phyloP scores from a whole-genome alignment of 257 asterid genomes.

The Penstemon davidsonii region DNA sequence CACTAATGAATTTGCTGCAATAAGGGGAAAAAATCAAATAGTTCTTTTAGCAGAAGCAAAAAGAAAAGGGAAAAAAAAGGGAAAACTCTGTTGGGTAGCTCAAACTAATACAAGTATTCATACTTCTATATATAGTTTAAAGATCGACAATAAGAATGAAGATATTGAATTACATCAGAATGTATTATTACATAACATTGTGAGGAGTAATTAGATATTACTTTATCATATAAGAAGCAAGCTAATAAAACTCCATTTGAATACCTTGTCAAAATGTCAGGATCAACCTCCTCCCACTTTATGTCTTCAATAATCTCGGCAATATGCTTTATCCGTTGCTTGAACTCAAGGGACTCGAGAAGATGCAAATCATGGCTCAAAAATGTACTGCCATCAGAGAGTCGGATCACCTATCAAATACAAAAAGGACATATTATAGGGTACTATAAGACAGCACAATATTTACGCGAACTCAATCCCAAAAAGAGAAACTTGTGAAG shows the following conservation, averaged over 20 bases:
- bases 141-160: background rate
- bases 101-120: no score
- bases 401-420: slow-evolving; percentile 63
- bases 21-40: slow-evolving; percentile 24
- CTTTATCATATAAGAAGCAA: slow-evolving; percentile 8
- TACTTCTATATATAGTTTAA: no score
- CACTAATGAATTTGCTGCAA: slow-evolving; percentile 90
- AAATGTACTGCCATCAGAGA: slow-evolving; percentile 56
- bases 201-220: background rate
- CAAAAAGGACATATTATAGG: slow-evolving; percentile 25
- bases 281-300: slow-evolving; percentile 81
- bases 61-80: background rate
- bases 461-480: slow-evolving; percentile 19
- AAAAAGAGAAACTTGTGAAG: slow-evolving; percentile 16
- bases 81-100: slow-evolving; percentile 6
- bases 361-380: slow-evolving; percentile 90
- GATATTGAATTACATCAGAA: slow-evolving; percentile 16
- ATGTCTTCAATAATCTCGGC: slow-evolving; percentile 84
- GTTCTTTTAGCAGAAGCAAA: slow-evolving; percentile 23
- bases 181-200: slow-evolving; percentile 6
- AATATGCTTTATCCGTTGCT: slow-evolving; percentile 83
- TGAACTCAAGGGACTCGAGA: slow-evolving; percentile 90
- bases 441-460: slow-evolving; percentile 15
- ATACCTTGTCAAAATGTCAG: slow-evolving; percentile 89
- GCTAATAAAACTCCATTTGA: slow-evolving; percentile 15